A percentile compares a stretch with the other conserved stretches of the same genome.
Evolutionary conservation across 1,284 basidiomycete species (phyloP).

Genomic region (Calocybe gambosa): DNA sequence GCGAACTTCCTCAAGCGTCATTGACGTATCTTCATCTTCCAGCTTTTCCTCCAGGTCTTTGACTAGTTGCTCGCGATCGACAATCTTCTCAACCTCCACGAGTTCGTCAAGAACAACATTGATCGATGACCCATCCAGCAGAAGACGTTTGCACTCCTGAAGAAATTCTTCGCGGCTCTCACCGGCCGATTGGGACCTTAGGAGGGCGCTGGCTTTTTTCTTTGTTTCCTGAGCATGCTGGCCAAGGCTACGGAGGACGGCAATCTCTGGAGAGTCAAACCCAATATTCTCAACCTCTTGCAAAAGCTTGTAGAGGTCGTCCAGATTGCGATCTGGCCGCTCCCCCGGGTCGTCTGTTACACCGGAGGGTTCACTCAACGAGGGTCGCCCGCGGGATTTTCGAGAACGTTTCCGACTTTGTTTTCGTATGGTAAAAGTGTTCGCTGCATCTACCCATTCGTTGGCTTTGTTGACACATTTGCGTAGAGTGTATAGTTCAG

Average conservation of each 20-base stretch:
- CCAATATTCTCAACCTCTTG: conserved; percentile 68
- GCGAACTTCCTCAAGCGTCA: conserved; percentile 66
- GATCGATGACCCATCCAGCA: conserved; percentile 63
- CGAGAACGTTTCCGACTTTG: conserved; percentile 68
- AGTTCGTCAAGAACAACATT: conserved; percentile 78
- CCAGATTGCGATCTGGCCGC: conserved; percentile 59
- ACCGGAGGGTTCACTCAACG: conserved; percentile 29
- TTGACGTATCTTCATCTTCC: conserved; percentile 44
- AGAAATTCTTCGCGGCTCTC: conserved; percentile 53
- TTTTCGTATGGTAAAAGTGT: conserved; percentile 65
- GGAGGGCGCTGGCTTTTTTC: conserved; percentile 44
- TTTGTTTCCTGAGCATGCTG: conserved; percentile 64
- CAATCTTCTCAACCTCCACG: conserved; percentile 68
- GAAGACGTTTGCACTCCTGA: conserved; percentile 63
- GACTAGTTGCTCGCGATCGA: conserved; percentile 64
- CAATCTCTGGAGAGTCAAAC: conserved; percentile 75
- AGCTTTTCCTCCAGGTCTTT: conserved; percentile 63
- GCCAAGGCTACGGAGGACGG: conserved; percentile 48
- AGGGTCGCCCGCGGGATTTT: conserved; percentile 50
- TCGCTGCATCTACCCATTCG: conserved; percentile 80
- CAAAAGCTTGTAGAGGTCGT: conserved; percentile 65
- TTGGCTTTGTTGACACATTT: conserved; percentile 78
- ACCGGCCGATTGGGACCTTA: conserved; percentile 34
- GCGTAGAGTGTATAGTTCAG: conserved; percentile 67
- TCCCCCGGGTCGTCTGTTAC: conserved; percentile 55